A percentile compares a stretch with the other conserved stretches of the same genome.
Evolutionary conservation across 2,329 filamentous ascomycete genomes (phyloP).

Genomic region (Epichloe coenophiala): DNA sequence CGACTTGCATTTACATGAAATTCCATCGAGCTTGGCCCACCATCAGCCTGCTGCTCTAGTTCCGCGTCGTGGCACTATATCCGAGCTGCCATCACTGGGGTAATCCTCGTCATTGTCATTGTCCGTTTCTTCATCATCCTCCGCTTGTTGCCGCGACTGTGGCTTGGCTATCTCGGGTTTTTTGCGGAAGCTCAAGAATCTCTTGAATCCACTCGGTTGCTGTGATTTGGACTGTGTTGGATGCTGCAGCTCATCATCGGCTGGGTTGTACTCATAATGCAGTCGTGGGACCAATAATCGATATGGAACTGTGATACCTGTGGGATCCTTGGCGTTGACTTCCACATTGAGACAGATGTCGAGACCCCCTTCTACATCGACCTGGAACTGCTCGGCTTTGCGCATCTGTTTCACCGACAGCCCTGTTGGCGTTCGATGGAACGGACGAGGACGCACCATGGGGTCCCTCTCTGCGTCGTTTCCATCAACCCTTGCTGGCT

Average conservation of each 20-base stretch:
- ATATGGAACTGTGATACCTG: constrained; percentile 80
- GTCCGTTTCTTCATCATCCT: constrained; percentile 10
- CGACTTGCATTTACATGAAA: no score
- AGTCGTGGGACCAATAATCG: constrained; percentile 72
- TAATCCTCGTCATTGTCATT: constrained; percentile 11
- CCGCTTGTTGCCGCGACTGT: constrained; percentile 5
- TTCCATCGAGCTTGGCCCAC: constrained; percentile 1
- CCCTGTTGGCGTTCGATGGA: constrained; percentile 59
- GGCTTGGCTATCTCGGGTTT: constrained; percentile 14
- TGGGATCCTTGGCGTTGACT: constrained; percentile 70
- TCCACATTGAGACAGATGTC: constrained; percentile 86
- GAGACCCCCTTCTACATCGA: constrained; percentile 72
- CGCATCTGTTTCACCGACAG: constrained; percentile 48
- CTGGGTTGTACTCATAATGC: constrained; percentile 39
- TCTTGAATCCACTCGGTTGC: constrained; percentile 27
- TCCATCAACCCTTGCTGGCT: constrained; percentile 11
- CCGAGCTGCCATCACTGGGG: constrained; percentile 4
- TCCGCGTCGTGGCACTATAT: constrained; percentile 4
- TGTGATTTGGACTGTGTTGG: constrained; percentile 11
- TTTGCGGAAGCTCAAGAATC: constrained; percentile 30
- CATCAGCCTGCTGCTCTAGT: not conserved
- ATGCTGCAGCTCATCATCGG: constrained; percentile 21
- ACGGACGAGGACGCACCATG: constrained; percentile 22
- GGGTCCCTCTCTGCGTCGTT: constrained; percentile 10
- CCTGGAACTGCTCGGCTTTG: constrained; percentile 38